Percentiles rank a stretch among this genome's conserved stretches.
phyloP scores from a whole-genome alignment of 1,284 basidiomycete species.

The Peniophora sp. region DNA sequence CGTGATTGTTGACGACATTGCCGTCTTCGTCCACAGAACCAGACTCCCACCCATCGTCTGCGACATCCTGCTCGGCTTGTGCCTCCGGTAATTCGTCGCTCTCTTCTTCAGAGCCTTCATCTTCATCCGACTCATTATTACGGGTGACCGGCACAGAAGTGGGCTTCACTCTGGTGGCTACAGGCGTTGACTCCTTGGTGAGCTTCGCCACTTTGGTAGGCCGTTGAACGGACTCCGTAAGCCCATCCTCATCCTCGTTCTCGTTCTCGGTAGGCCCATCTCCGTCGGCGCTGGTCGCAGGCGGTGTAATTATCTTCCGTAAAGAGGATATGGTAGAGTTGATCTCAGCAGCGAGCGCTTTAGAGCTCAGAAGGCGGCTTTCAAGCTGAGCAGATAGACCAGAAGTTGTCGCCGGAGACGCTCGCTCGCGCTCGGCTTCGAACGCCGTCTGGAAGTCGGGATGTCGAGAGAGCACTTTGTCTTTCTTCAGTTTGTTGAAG shows the following conservation, averaged over 20 bases:
- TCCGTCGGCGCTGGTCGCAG: constrained; percentile 21
- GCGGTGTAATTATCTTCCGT: constrained; percentile 27
- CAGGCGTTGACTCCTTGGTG: not conserved
- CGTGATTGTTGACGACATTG: constrained; percentile 13
- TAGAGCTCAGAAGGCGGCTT: constrained; percentile 71
- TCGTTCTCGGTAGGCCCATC: constrained; percentile 8
- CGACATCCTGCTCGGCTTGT: constrained; percentile 10
- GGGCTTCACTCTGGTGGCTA: not conserved
- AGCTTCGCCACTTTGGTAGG: not conserved
- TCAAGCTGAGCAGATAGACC: constrained; percentile 55
- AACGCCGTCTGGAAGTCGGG: constrained; percentile 37
- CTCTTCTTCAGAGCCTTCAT: constrained; percentile 2
- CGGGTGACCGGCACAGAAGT: not conserved
- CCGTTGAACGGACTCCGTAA: not conserved
- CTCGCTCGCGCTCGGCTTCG: constrained; percentile 28
- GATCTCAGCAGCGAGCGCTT: constrained; percentile 60
- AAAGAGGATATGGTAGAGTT: constrained; percentile 44
- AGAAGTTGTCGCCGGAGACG: constrained; percentile 27
- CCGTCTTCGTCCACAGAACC: constrained; percentile 26
- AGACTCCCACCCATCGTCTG: constrained; percentile 32
- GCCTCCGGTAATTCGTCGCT: constrained; percentile 27
- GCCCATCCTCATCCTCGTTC: constrained; percentile 14
- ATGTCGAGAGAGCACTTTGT: constrained; percentile 45
- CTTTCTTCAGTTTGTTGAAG: constrained; percentile 67
- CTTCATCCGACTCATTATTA: not conserved